Percentiles rank a stretch among this genome's conserved stretches.
Evolutionary conservation across 2,329 filamentous ascomycete genomes (phyloP).

Genomic region (Sporothrix euskadiensis): DNA sequence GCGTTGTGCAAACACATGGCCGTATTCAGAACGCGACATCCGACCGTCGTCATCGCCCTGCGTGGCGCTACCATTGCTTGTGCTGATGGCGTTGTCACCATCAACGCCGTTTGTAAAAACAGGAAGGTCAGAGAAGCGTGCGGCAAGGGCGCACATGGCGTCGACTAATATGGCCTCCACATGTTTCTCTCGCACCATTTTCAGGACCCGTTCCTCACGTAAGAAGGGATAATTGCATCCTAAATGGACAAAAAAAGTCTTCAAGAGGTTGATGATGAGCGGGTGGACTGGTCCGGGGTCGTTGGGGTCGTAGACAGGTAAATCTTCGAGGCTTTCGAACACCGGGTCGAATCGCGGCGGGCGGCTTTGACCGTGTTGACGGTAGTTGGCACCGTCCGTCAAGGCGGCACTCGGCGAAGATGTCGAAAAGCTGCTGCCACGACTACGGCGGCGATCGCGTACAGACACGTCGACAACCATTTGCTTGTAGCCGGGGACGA

Average conservation of each 20-base stretch:
- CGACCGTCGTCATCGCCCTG: neutral
- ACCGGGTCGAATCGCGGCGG: constrained; percentile 46
- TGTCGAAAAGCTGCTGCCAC: constrained; percentile 57
- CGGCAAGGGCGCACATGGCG: constrained; percentile 78
- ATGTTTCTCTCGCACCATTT: constrained; percentile 75
- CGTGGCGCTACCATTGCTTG: constrained; percentile 33
- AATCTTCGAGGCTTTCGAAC: constrained; percentile 49
- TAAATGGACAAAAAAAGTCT: constrained; percentile 77
- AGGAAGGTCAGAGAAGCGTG: constrained; percentile 71
- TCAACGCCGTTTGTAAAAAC: constrained; percentile 54
- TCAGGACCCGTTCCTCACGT: constrained; percentile 68
- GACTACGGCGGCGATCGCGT: constrained; percentile 63
- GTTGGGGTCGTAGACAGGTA: constrained; percentile 75
- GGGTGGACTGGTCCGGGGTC: constrained; percentile 70
- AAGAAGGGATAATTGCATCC: constrained; percentile 87
- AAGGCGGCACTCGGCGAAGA: constrained; percentile 49
- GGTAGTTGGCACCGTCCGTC: constrained; percentile 32
- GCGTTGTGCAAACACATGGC: constrained; percentile 74
- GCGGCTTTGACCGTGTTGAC: constrained; percentile 37
- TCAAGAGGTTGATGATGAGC: constrained; percentile 73
- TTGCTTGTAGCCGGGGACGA: constrained; percentile 88
- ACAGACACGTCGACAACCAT: constrained; percentile 74
- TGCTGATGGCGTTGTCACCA: constrained; percentile 35
- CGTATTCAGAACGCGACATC: constrained; percentile 63
- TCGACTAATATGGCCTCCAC: constrained; percentile 84